These are phyloP conservation scores for Pythium folliculosum DNA, from an alignment of 352 stramenopile species.

Conservation along the genomic window DNA sequence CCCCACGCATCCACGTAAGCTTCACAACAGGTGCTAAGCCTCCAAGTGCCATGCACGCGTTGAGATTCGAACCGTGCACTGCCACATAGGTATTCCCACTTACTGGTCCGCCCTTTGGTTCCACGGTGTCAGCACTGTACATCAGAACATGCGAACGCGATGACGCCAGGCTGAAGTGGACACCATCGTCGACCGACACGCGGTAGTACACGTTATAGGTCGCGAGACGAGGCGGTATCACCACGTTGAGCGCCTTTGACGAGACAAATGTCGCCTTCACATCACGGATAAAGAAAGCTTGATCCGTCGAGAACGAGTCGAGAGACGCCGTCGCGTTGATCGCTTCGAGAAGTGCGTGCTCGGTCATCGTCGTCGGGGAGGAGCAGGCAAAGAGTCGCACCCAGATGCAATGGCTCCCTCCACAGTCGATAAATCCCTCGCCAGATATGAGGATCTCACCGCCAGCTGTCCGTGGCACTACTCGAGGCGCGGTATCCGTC, in stretches of 20 bases:
- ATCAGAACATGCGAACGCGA: slow-evolving; percentile 40
- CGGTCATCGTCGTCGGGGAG: neutral
- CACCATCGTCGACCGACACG: slow-evolving; percentile 55
- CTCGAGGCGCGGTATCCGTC: slow-evolving; percentile 39
- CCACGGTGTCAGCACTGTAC: slow-evolving; percentile 53
- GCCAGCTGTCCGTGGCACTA: slow-evolving; percentile 58
- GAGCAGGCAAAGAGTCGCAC: slow-evolving; percentile 54
- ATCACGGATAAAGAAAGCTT: slow-evolving; percentile 46
- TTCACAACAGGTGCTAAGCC: slow-evolving; percentile 38
- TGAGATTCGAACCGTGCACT: slow-evolving; percentile 63
- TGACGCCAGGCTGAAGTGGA: slow-evolving; percentile 47
- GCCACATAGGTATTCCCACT: slow-evolving; percentile 74
- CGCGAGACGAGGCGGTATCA: slow-evolving; percentile 47
- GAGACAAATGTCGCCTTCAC: slow-evolving; percentile 46
- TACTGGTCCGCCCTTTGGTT: slow-evolving; percentile 59
- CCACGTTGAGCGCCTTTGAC: slow-evolving; percentile 36
- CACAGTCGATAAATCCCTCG: slow-evolving; percentile 43
- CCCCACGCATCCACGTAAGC: slow-evolving; percentile 58
- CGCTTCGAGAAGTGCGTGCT: slow-evolving; percentile 3
- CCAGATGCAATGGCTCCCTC: slow-evolving; percentile 28
- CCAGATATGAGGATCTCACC: slow-evolving; percentile 53
- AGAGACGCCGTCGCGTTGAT: slow-evolving; percentile 9
- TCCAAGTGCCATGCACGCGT: slow-evolving; percentile 40
- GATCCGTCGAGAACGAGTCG: neutral
- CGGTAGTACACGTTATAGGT: slow-evolving; percentile 71